Evolutionary conservation across 805 yeast genomes (phyloP), one percentile per base, ranked within the genome.

Genomic region (Candida silvicultrix): DNA sequence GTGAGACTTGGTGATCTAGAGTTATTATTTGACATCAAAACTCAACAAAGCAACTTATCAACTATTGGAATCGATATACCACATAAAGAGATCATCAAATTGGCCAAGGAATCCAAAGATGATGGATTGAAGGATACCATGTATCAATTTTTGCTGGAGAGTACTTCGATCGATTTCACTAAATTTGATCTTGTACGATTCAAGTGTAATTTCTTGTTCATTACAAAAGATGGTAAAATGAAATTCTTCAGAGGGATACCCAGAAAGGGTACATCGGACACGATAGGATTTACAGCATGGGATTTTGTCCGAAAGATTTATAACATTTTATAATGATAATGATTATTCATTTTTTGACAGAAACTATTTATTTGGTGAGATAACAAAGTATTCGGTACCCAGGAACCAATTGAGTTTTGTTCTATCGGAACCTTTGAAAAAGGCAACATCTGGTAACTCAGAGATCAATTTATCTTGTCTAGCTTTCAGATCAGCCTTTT

Each of bases 401-500:
- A 56, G 31, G 42, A 56, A 52, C 41, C 53, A 58, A n/a, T 50
- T 51, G 2, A 58, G 5, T 12, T 18, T 8, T 12, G 11, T 42
- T 19, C 36, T 41, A 21, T 38, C 31, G 1, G 46, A 20, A 5
- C 28, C 38, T n/a, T 47, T 49, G 14, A 45, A 29, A 23, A 38
- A 45, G 19, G 43, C 43, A 2, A 43, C 41, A 5, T 40, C 40
- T 12, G 51, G 37, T 15, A 49, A 47, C 16, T 46, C 22, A 16
- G 38, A 58, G 10, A 70, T 41, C 12, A 68, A 46, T 4, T 50
- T 50, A 2, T 71, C 64, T 8, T 75, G 54, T 15, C 63, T 48
- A 2, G 51, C 34, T 45, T 67, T 62, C 35, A 75, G 48, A 18
- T 53, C 50, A 2, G 42, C 41, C 55, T 68, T 67, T 53, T 75